Evolutionary conservation across 495 filamentous ascomycete genomes (phyloP), one percentile per base, ranked within the genome.

Genomic region (Aspergillus olivimuriae): DNA sequence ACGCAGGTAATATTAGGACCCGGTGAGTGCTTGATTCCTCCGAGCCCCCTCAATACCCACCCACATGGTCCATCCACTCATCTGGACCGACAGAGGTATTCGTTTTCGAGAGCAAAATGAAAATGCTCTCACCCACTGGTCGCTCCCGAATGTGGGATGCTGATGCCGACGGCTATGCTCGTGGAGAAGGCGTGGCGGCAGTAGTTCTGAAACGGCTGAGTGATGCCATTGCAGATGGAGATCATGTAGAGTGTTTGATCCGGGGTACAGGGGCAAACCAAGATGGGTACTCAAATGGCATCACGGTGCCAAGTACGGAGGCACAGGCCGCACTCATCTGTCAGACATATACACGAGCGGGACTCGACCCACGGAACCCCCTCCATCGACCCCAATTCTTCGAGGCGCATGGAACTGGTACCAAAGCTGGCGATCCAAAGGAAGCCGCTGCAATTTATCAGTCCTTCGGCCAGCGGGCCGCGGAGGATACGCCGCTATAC

Each of bases 151-250:
- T 63, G 61, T 70, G 58, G 56, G 80, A 83, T 50, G 61, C 64
- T 3, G 48, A 62, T 14, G 83, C 78, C 0, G 73, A 80, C 45
- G 83, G 83, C 0, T 86, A 80, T 51, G 78, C 62, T 0, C 72
- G 81, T 15, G 83, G 72, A n/a, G 83, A 86, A 47, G 61, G 56
- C 0, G 51, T 68, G 10, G 49, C 21, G 16, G 53, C 57, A 0
- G 37, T 69, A 2, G 56, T 56, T 14, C 18, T 73, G 4, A 72
- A 65, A 34, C 24, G 17, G 1, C 39, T 62, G 2, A 38, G 44
- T 4, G 43, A 57, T 32, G 68, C 69, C 55, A 65, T 55, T 18
- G 11, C 41, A 62, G 2, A 28, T 36, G 10, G 41, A 2, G 67
- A 64, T 12, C 38, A 21, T 1, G 63, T 46, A 47, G 57, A 3